These are phyloP conservation scores for Cubamyces lactineus DNA, from an alignment of 768 basidiomycete species.

Conservation along the genomic window DNA sequence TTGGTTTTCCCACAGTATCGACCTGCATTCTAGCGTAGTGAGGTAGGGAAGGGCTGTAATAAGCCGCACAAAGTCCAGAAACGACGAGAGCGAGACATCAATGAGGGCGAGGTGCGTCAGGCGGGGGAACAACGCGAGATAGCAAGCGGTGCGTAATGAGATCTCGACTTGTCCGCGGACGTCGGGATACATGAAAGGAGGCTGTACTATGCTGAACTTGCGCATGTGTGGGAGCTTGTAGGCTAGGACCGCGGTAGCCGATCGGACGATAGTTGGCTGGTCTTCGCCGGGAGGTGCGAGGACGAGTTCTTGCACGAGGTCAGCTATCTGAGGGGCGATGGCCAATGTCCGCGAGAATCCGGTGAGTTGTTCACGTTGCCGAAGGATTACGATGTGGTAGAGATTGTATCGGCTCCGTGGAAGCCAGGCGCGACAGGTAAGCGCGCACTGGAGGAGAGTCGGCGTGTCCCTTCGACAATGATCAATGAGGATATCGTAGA, in stretches of 20 bases:
- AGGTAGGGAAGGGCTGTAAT: background rate
- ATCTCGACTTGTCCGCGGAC: background rate
- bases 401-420: slow-evolving; percentile 26
- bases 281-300: background rate
- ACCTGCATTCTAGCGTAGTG: background rate
- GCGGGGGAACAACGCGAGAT: background rate
- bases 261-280: background rate
- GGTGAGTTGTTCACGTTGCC: slow-evolving; percentile 4
- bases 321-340: background rate
- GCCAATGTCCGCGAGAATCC: background rate
- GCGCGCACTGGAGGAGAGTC: background rate
- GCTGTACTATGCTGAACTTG: background rate
- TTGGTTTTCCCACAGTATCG: slow-evolving; percentile 15
- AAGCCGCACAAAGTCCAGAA: background rate
- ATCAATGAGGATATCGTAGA: no score
- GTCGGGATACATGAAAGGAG: background rate
- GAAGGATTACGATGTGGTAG: slow-evolving; percentile 15
- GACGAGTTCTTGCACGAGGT: background rate
- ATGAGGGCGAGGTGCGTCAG: background rate
- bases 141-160: background rate
- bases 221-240: background rate
- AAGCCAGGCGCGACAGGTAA: slow-evolving; percentile 14
- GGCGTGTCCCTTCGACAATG: no score
- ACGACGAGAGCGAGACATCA: background rate
- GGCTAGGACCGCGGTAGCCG: background rate